phyloP scores from a whole-genome alignment of 345 rosid species.

The Kandelia obovata region DNA sequence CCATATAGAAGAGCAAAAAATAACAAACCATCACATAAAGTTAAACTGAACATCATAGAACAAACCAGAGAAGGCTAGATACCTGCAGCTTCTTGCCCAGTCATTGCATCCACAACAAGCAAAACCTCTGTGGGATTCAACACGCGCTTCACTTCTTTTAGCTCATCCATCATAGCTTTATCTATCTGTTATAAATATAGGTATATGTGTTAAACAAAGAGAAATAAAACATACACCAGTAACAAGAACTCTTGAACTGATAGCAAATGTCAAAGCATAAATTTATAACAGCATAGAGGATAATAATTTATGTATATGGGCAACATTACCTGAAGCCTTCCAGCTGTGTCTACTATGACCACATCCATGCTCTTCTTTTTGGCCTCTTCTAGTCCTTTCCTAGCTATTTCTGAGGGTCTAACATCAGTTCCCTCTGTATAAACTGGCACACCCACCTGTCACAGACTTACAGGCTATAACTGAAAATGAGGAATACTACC shows the following conservation, averaged over 20 bases:
- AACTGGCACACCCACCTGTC: conserved; percentile 88
- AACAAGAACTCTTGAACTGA: not conserved
- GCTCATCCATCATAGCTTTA: conserved; percentile 95
- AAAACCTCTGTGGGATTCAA: conserved; percentile 87
- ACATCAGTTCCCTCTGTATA: conserved; percentile 81
- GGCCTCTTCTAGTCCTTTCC: conserved; percentile 81
- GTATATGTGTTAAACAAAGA: not conserved
- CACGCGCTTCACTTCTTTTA: conserved; percentile 84
- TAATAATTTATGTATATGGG: conserved; percentile 5
- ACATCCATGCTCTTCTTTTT: conserved; percentile 78
- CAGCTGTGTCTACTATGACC: conserved; percentile 93
- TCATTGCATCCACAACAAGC: conserved; percentile 98
- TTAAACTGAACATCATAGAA: conserved; percentile 1
- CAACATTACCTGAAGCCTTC: conserved; percentile 83
- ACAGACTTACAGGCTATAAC: conserved; percentile 27
- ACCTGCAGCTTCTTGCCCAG: conserved; percentile 99
- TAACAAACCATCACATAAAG: not conserved
- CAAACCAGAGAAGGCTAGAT: conserved; percentile 6
- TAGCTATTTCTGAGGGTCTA: conserved; percentile 87
- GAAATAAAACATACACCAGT: conserved; percentile 2
- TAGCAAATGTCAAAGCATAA: conserved; percentile 4
- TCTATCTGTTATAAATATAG: conserved; percentile 56
- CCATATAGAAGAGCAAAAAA: not conserved
- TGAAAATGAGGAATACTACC: conserved; percentile 24
- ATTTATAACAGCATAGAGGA: not conserved